These are phyloP conservation scores for Plasmodium gaboni DNA, from an alignment of 169 alveolate genomes.

Conservation along the genomic window DNA sequence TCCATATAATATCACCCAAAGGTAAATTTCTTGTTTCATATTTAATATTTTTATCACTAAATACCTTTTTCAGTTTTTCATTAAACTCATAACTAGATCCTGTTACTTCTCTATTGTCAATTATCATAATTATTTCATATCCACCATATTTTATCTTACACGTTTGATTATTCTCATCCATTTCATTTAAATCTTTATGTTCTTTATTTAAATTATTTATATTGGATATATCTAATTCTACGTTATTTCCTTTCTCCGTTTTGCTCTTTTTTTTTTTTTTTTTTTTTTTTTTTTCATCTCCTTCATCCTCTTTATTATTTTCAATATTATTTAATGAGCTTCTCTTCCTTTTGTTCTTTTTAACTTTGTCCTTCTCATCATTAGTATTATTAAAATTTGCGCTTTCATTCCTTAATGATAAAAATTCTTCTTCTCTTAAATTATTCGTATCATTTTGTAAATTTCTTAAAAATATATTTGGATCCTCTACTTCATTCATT, in stretches of 20 bases:
- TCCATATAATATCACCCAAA: conserved; percentile 87
- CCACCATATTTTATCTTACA: conserved; percentile 36
- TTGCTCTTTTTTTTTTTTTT: conserved; percentile 3
- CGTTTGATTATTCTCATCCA: conserved; percentile 5
- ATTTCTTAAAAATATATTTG: neutral
- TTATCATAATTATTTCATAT: conserved; percentile 82
- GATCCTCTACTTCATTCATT: neutral
- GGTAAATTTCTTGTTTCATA: conserved; percentile 81
- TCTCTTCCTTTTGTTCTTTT: conserved; percentile 6
- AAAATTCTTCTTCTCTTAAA: neutral
- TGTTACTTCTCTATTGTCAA: conserved; percentile 84
- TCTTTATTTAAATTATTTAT: neutral
- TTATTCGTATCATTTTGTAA: neutral
- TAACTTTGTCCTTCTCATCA: neutral
- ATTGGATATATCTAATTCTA: neutral
- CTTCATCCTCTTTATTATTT: neutral
- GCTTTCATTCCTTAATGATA: neutral
- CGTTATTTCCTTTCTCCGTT: neutral
- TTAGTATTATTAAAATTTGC: neutral
- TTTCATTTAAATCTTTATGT: neutral
- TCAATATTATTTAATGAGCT: neutral
- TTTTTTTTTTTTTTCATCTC: neutral
- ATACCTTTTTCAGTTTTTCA: conserved; percentile 75
- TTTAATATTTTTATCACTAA: conserved; percentile 54
- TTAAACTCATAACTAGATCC: conserved; percentile 77